Base-by-base conservation (phyloP, 2,329 filamentous ascomycete genomes). In the Cercospora beticola region DNA sequence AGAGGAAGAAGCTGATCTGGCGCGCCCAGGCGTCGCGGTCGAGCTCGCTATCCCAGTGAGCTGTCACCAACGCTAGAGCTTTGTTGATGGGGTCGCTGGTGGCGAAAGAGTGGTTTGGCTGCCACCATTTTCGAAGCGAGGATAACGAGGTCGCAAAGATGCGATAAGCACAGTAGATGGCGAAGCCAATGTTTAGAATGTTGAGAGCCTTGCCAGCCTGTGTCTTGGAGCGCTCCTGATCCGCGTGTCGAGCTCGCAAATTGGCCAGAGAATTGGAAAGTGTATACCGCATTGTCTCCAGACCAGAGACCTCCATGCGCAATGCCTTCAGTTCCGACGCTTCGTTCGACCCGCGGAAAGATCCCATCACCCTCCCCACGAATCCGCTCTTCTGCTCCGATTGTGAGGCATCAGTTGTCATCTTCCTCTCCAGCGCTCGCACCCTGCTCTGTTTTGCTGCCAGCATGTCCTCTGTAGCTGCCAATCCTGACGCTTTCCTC, bases 11-110 rank as follows among this genome's bases (percentile, higher is more conserved):
- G 68, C 90, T 93, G 72, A 96, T 94, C 76, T 93, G 91, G 31
- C 92, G 89, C 23, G 91, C 90, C 92, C 92, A 96, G 9, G 92
- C 91, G 10, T 88, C 86, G 75, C 93, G 91, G 80, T 97, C 91
- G 28, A 97, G 86, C 69, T 89, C 88, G 2, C 92, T 91, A 76
- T 96, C 92, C 87, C 92, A 94, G 81, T 96, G 92, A 66, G 90
- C 90, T 4, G 92, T 92, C 18, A 97, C 81, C 12, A 96, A 84
- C 5, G 92, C 91, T 8, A 97, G 86, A 70, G 94, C 86, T 71
- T 92, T 91, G 81, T 91, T 96, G 77, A 97, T 91, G 0, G 93
- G 93, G 77, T 97, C 93, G 16, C 89, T 89, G 64, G 87, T 87
- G 30, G 90, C 86, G 79, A 92, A 90, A 43, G 87, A 81, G 8